These are phyloP conservation scores for Erucastrum elatum DNA, from an alignment of 345 rosid species.

Conservation along the genomic window DNA sequence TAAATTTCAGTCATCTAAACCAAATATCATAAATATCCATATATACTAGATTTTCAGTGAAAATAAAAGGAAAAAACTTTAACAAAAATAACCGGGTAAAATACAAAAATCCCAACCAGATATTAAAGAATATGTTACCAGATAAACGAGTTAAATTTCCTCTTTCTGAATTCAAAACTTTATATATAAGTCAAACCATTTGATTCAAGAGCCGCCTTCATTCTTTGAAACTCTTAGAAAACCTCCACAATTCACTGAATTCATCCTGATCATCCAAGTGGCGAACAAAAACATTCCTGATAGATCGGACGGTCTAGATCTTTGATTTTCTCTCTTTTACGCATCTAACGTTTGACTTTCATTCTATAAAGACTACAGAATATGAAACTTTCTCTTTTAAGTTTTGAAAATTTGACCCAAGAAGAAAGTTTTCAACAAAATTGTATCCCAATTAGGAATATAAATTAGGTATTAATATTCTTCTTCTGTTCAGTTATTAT, in stretches of 20 bases:
- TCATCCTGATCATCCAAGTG: conserved; percentile 1
- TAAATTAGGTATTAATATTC: neutral
- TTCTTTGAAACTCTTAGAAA: neutral
- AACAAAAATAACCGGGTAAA: neutral
- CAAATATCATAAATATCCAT: neutral
- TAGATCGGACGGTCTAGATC: conserved; percentile 4
- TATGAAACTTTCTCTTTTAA: neutral
- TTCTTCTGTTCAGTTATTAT: neutral
- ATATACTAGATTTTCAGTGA: neutral
- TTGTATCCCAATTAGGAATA: neutral
- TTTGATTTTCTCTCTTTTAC: neutral
- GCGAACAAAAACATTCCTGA: neutral
- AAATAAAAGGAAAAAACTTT: neutral
- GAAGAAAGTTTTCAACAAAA: neutral
- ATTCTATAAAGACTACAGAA: neutral
- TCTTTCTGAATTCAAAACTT: neutral
- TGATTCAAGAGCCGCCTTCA: neutral
- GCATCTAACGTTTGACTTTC: conserved; percentile 15
- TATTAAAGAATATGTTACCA: neutral
- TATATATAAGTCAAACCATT: neutral
- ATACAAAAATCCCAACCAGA: neutral
- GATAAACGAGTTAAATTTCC: neutral
- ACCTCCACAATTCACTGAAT: neutral
- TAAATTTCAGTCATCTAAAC: neutral
- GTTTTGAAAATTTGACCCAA: neutral